Conservation (phyloP, 176 grass and related monocot species). For the Aegilops tauschii region DNA sequence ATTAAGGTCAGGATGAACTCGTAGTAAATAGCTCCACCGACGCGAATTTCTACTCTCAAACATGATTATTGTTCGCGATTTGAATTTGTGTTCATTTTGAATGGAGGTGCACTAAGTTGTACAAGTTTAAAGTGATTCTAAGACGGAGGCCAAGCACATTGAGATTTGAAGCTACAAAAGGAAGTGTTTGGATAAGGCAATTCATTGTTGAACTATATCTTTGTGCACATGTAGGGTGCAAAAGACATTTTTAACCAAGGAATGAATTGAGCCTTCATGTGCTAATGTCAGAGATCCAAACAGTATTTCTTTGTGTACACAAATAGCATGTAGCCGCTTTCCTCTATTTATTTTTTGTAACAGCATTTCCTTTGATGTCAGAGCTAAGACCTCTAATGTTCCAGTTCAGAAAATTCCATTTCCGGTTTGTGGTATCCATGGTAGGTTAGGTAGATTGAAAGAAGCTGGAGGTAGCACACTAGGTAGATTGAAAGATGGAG, state of each 20-base stretch:
- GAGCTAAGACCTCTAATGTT: not conserved
- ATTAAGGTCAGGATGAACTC: constrained; percentile 3
- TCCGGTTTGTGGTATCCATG: not conserved
- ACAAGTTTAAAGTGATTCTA: not conserved
- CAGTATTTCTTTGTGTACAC: not conserved
- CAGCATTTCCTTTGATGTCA: not conserved
- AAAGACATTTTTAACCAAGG: not conserved
- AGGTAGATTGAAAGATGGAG: no score
- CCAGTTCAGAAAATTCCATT: not conserved
- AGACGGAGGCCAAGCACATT: not conserved
- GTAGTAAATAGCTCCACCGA: not conserved
- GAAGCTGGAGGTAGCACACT: not conserved
- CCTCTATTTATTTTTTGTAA: not conserved
- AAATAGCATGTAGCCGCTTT: not conserved
- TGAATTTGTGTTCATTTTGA: not conserved
- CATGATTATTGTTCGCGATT: not conserved
- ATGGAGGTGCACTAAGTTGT: not conserved
- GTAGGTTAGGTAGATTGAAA: not conserved
- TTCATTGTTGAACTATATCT: not conserved
- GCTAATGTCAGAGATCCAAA: not conserved
- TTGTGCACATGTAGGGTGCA: not conserved
- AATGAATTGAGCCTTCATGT: not conserved
- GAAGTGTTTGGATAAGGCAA: not conserved
- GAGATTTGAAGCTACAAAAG: not conserved
- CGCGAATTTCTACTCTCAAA: not conserved